Evolutionary conservation across 1,284 basidiomycete genomes (phyloP), one percentile per base, ranked within the genome.

Genomic region (Pisolithus thermaeus): DNA sequence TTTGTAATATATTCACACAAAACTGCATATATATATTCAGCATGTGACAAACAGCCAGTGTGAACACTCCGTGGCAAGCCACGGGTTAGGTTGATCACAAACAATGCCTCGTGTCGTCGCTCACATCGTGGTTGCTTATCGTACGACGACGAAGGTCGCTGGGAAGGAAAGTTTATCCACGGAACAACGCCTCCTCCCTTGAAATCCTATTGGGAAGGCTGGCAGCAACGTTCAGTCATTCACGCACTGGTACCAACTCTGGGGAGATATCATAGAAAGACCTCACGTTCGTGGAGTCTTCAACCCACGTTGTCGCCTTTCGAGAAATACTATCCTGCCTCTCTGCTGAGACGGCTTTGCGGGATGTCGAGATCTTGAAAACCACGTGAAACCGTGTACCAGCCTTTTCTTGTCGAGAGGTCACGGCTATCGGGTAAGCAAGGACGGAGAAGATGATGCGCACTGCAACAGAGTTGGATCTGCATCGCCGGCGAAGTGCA

Each of bases 381-480:
- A 3, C 52, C 56, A 9, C 64, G 74, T 9, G 74, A 78, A 20
- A 20, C 18, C 18, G 18, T 20, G 18, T 20, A 20, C 18, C 18
- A 20, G 18, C 18, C 18, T 20, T 20, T 20, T 20, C 18, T 20
- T 20, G 18, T 20, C 18, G 12, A 58, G 78, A 43, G 70, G 71
- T 66, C 67, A n/a, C 59, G 61, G 23, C 51, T 70, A 27, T 63
- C 68, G 14, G 67, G 66, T 37, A 62, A 73, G 79, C 1, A 72
- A 75, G 18, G 18, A 20, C 18, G 59, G 81, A 79, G 23, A 80
- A 80, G 61, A 76, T 75, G 54, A 86, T 84, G 18, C 18, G 18
- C 18, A 20, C 18, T 1, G 18, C 18, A 20, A 20, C 18, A 20
- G 18, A 20, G 18, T 20, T 20, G 18, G 18, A 20, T 20, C 18